phyloP scores from a whole-genome alignment of 306 rosid genomes.

The Delonix regia region DNA sequence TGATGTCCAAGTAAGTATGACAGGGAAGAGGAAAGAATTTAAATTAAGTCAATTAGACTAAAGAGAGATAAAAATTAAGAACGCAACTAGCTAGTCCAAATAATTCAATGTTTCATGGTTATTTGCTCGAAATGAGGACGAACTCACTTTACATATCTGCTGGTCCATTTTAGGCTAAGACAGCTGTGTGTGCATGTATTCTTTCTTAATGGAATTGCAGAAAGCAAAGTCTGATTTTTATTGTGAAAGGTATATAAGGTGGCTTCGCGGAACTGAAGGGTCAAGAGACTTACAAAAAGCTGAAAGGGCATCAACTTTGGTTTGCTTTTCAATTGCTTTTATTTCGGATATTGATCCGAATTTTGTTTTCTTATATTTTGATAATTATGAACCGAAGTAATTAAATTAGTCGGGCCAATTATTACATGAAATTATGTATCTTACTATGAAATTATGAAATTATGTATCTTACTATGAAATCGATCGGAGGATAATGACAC shows the following conservation, averaged over 20 bases:
- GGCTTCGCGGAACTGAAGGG: neutral
- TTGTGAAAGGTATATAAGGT: neutral
- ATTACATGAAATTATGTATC: neutral
- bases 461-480: too few species aligned
- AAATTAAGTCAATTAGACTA: too few species aligned
- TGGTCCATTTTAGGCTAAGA: slow-evolving; percentile 24
- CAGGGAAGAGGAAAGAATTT: neutral
- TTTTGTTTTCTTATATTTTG: neutral
- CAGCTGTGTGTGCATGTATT: neutral
- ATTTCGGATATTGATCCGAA: neutral
- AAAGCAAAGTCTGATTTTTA: neutral
- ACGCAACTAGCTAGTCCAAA: neutral
- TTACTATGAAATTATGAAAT: too few species aligned
- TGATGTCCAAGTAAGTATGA: neutral
- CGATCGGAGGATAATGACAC: neutral
- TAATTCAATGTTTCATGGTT: neutral
- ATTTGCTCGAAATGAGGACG: slow-evolving; percentile 15
- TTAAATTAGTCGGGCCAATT: neutral
- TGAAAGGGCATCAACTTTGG: neutral
- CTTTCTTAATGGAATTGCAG: neutral
- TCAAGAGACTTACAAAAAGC: neutral
- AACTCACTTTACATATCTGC: slow-evolving; percentile 19
- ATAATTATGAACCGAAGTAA: neutral
- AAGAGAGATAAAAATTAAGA: neutral
- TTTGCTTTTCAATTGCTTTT: neutral